Conservation (phyloP, 768 basidiomycete species). For the Termitomyces sp. region DNA sequence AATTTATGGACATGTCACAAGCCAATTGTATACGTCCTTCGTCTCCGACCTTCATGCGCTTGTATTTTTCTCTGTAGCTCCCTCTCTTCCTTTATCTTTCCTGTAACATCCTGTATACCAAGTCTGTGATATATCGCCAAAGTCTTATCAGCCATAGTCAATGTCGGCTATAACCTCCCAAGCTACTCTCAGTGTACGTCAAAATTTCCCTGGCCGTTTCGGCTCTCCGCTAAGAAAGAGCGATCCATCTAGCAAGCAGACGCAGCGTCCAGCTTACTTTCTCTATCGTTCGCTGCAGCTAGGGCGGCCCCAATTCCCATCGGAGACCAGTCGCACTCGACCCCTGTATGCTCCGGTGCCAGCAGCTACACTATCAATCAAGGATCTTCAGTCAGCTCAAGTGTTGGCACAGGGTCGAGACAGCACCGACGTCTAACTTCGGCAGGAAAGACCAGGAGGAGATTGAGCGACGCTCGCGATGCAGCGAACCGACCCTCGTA, state of each 20-base stretch:
- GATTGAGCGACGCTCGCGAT: conserved; percentile 75
- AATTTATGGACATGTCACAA: conserved; percentile 18
- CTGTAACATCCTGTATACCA: conserved; percentile 16
- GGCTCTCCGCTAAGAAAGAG: conserved; percentile 6
- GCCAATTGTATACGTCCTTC: conserved; percentile 14
- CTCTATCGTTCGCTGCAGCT: conserved; percentile 59
- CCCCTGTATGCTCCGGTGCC: conserved; percentile 8
- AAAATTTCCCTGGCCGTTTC: conserved; percentile 7
- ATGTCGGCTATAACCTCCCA: conserved; percentile 12
- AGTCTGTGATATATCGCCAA: conserved; percentile 4
- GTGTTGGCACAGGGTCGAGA: conserved; percentile 25
- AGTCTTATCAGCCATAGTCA: conserved; percentile 7
- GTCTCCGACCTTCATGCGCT: conserved; percentile 17
- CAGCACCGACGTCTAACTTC: conserved; percentile 71
- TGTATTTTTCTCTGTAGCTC: conserved; percentile 16
- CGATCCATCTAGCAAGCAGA: conserved; percentile 29
- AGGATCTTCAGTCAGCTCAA: conserved; percentile 21
- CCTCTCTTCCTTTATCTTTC: conserved; percentile 6
- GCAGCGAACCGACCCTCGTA: conserved; percentile 71
- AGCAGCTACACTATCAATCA: conserved; percentile 10
- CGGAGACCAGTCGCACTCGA: conserved; percentile 2
- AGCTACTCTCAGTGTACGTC: conserved; percentile 17
- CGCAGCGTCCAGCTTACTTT: conserved; percentile 56
- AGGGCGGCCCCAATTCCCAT: conserved; percentile 40
- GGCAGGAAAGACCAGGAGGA: conserved; percentile 60